Conservation (phyloP, 345 rosid species). For the Boechera stricta region DNA sequence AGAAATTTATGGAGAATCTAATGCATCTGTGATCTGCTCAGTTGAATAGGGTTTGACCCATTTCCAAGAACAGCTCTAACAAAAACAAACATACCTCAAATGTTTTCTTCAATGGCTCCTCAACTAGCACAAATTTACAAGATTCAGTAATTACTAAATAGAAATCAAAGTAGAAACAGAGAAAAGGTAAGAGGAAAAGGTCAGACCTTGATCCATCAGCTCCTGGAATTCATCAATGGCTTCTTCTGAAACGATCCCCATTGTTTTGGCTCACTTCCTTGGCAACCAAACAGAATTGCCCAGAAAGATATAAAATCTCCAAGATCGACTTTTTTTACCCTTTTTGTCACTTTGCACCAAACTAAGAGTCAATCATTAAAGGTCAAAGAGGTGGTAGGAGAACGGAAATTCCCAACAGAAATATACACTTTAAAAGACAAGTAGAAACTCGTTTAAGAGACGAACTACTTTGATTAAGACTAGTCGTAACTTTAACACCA, state of each 20-base stretch:
- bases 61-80: slow-evolving; percentile 21
- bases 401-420: slow-evolving; percentile 25
- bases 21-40: slow-evolving; percentile 31
- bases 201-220: slow-evolving; percentile 72
- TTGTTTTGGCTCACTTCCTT: slow-evolving; percentile 34
- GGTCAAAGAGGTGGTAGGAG: slow-evolving; percentile 45
- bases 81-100: slow-evolving; percentile 59
- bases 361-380: slow-evolving; percentile 41
- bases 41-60: slow-evolving; percentile 29
- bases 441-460: not conserved
- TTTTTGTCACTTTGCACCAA: slow-evolving; percentile 37
- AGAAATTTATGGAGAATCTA: not conserved
- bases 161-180: slow-evolving; percentile 38
- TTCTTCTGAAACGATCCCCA: slow-evolving; percentile 69
- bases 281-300: slow-evolving; percentile 21
- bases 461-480: slow-evolving; percentile 44
- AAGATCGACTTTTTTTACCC: slow-evolving; percentile 17
- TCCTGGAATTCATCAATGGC: slow-evolving; percentile 69
- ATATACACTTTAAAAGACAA: slow-evolving; percentile 15
- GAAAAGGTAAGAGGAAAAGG: slow-evolving; percentile 33
- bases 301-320: slow-evolving; percentile 15
- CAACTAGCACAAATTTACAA: slow-evolving; percentile 51
- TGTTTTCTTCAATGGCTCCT: slow-evolving; percentile 64
- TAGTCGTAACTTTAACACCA: not conserved
- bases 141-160: slow-evolving; percentile 20